Evolutionary conservation across 2,329 filamentous ascomycete species (phyloP).

Genomic region (Simplicillium sp.): DNA sequence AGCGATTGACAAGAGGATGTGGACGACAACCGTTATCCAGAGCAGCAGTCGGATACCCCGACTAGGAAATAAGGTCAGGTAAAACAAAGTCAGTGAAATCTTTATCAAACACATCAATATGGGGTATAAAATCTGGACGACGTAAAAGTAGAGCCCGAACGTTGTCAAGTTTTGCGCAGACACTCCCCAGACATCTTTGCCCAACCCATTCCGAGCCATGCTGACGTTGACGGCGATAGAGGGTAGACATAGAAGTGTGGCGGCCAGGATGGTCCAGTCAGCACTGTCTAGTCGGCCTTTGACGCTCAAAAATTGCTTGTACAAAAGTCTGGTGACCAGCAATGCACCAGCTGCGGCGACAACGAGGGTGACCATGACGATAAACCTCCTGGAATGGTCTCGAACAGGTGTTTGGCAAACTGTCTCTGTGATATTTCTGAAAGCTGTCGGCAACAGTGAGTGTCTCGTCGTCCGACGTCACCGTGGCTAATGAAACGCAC

Average conservation of each 20-base stretch:
- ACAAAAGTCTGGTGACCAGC: conserved; percentile 27
- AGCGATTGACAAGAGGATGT: conserved; percentile 20
- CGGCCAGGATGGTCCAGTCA: conserved; percentile 22
- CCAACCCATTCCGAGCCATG: conserved; percentile 26
- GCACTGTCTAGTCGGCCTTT: conserved; percentile 21
- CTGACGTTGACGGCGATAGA: conserved; percentile 18
- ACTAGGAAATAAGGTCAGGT: conserved; percentile 36
- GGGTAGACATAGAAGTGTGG: conserved; percentile 13
- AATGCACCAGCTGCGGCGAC: no score
- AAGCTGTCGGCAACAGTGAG: not conserved
- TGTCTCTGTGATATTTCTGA: conserved; percentile 1
- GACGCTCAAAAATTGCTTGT: conserved; percentile 20
- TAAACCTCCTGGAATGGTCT: not conserved
- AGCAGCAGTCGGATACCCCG: conserved; percentile 23
- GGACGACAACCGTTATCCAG: conserved; percentile 24
- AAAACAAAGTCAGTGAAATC: conserved; percentile 38
- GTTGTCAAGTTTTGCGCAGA: conserved; percentile 25
- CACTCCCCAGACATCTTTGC: conserved; percentile 36
- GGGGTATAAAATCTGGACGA: conserved; percentile 29
- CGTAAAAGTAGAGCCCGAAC: conserved; percentile 28
- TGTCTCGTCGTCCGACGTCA: not conserved
- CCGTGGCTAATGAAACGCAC: not conserved
- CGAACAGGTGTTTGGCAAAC: conserved; percentile 3
- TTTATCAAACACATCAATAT: conserved; percentile 30
- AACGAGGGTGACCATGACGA: conserved; percentile 18